A percentile compares a stretch with the other conserved stretches of the same genome.
These are phyloP conservation scores for Eucalyptus leucophloia DNA, from an alignment of 345 rosid genomes.

Conservation along the genomic window DNA sequence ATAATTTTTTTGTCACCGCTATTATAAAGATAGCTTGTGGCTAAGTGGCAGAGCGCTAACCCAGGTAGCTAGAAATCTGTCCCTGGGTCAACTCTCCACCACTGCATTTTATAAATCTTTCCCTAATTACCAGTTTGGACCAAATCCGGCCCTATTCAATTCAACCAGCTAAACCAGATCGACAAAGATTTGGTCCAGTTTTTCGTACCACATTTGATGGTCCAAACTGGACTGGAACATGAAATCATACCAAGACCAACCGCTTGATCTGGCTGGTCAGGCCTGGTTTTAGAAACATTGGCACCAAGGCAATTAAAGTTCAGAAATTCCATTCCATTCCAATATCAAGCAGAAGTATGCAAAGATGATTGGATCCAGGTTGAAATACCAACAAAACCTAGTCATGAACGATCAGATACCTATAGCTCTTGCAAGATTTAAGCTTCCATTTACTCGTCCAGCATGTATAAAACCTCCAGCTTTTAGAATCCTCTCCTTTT, in stretches of 20 bases:
- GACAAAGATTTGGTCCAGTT: not conserved
- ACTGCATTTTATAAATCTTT: not conserved
- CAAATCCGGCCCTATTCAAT: not conserved
- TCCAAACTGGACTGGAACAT: not conserved
- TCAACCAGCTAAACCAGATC: not conserved
- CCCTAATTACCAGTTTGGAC: not conserved
- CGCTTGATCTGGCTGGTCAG: not conserved
- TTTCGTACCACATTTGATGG: not conserved
- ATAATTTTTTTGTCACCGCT: not conserved
- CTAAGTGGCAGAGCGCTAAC: not conserved
- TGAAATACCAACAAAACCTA: not conserved
- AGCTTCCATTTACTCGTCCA: slow-evolving; percentile 89
- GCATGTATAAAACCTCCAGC: slow-evolving; percentile 98
- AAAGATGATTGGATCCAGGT: not conserved
- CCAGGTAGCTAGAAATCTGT: not conserved
- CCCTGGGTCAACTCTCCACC: not conserved
- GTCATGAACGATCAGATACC: slow-evolving; percentile 22
- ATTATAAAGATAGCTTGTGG: not conserved
- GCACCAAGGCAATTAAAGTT: not conserved
- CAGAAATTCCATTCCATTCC: not conserved
- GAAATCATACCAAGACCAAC: not conserved
- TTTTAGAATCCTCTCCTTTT: slow-evolving; percentile 87
- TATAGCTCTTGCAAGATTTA: slow-evolving; percentile 96
- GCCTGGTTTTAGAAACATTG: not conserved
- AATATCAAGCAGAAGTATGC: not conserved